Percentiles rank a stretch among this genome's conserved stretches.
phyloP scores from a whole-genome alignment of 1,139 yeast genomes.

The Komagataea norvegica region DNA sequence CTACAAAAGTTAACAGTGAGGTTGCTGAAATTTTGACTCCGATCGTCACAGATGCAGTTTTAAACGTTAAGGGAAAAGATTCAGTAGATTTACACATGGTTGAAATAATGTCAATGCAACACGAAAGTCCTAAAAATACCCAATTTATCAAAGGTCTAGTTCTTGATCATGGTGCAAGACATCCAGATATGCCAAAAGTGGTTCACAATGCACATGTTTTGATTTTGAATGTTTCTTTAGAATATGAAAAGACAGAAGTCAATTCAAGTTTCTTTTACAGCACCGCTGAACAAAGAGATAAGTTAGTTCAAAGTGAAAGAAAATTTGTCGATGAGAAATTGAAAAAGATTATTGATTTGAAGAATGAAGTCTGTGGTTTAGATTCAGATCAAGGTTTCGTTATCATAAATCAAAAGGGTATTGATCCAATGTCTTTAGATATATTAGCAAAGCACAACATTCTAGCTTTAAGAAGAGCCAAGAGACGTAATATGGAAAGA shows the following conservation, averaged over 20 bases:
- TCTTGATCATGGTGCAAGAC: slow-evolving; percentile 97
- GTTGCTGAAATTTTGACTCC: slow-evolving; percentile 82
- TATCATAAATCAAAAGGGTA: slow-evolving; percentile 96
- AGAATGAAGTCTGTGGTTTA: slow-evolving; percentile 83
- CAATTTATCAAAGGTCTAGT: slow-evolving; percentile 84
- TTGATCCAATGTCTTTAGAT: slow-evolving; percentile 97
- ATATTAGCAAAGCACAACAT: slow-evolving; percentile 90
- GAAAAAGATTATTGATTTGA: slow-evolving; percentile 84
- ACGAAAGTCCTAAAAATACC: slow-evolving; percentile 80
- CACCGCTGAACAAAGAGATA: slow-evolving; percentile 93
- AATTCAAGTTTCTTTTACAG: slow-evolving; percentile 95
- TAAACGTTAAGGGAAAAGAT: slow-evolving; percentile 58
- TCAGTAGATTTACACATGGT: slow-evolving; percentile 90
- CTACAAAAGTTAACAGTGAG: slow-evolving; percentile 78
- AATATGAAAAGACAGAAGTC: slow-evolving; percentile 97
- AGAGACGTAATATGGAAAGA: slow-evolving; percentile 98
- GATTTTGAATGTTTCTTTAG: slow-evolving; percentile 88
- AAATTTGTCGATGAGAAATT: slow-evolving; percentile 92
- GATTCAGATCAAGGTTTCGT: slow-evolving; percentile 79
- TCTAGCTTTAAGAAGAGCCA: slow-evolving; percentile 93
- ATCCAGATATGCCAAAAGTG: slow-evolving; percentile 96
- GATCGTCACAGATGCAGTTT: slow-evolving; percentile 93
- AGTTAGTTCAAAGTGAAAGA: slow-evolving; percentile 89
- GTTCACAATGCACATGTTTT: slow-evolving; percentile 80
- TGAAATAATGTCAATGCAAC: slow-evolving; percentile 98